Conservation (phyloP, 331 rosid species). For the Erythrophleum ivorense region DNA sequence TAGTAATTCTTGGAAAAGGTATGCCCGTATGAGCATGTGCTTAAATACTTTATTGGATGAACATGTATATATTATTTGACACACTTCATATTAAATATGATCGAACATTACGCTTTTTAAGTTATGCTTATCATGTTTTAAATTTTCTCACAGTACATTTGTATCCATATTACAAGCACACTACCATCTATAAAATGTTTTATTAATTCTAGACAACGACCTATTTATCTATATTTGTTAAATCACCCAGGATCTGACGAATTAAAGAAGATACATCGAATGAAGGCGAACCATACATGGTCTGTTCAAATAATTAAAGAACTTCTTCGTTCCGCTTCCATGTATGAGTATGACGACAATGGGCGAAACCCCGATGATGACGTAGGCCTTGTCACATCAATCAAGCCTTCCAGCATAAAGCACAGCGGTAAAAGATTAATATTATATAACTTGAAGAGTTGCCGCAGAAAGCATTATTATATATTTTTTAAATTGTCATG, state of each 20-base stretch:
- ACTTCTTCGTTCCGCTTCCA: conserved; percentile 19
- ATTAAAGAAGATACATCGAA: conserved; percentile 33
- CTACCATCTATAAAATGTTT: too few species aligned
- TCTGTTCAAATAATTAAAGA: conserved; percentile 43
- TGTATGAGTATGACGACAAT: conserved; percentile 36
- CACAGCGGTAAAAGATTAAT: background rate
- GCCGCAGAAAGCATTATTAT: too few species aligned
- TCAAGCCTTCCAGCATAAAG: background rate
- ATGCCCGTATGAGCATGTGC: too few species aligned
- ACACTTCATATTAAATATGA: background rate
- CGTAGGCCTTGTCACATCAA: background rate
- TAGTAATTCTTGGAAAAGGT: conserved; percentile 55
- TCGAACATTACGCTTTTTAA: too few species aligned
- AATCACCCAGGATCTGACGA: conserved; percentile 26
- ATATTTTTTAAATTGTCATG: too few species aligned
- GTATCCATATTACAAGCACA: too few species aligned
- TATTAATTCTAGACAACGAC: background rate
- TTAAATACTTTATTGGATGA: too few species aligned
- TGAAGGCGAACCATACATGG: conserved; percentile 43
- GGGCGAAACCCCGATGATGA: conserved; percentile 26
- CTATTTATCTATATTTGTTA: background rate
- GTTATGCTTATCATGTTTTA: background rate
- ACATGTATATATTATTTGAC: background rate
- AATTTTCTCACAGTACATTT: background rate
- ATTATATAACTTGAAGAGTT: too few species aligned